These are phyloP conservation scores for Volvariella surrecta DNA, from an alignment of 1,284 basidiomycete genomes.

Conservation along the genomic window DNA sequence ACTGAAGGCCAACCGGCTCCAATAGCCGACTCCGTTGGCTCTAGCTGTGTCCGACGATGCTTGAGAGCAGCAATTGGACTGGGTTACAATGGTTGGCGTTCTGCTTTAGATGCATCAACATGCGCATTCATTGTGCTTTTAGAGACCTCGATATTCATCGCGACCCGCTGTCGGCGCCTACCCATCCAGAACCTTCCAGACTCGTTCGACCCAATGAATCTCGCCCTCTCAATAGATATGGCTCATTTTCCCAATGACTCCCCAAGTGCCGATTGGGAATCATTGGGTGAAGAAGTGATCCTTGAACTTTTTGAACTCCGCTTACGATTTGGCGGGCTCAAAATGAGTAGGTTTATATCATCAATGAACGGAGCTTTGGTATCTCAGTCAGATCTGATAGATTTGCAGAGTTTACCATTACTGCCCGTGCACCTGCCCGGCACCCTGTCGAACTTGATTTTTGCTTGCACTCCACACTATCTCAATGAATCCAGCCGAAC, in stretches of 20 bases:
- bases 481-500: conserved; percentile 12
- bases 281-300: conserved; percentile 50
- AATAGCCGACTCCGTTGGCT: conserved; percentile 21
- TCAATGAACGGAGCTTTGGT: background rate
- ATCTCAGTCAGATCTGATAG: background rate
- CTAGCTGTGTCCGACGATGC: conserved; percentile 33
- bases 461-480: conserved; percentile 10
- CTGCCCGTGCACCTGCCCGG: conserved; percentile 2
- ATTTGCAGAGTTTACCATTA: background rate
- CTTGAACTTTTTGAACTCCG: conserved; percentile 58
- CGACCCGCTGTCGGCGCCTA: conserved; percentile 47
- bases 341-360: conserved; percentile 29
- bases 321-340: conserved; percentile 34
- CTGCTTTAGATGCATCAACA: conserved; percentile 20
- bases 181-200: conserved; percentile 16
- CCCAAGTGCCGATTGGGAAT: conserved; percentile 44
- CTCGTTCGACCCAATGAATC: conserved; percentile 33
- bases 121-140: conserved; percentile 31
- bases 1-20: conserved; percentile 25
- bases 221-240: conserved; percentile 33
- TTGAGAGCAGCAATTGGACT: conserved; percentile 54
- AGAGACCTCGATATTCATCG: conserved; percentile 45
- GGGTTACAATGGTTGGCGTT: conserved; percentile 46
- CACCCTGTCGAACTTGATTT: conserved; percentile 3
- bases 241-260: conserved; percentile 19